A percentile compares a stretch with the other conserved stretches of the same genome.
Evolutionary conservation across 345 rosid genomes (phyloP).

Genomic region (Raphanus raphanistrum): DNA sequence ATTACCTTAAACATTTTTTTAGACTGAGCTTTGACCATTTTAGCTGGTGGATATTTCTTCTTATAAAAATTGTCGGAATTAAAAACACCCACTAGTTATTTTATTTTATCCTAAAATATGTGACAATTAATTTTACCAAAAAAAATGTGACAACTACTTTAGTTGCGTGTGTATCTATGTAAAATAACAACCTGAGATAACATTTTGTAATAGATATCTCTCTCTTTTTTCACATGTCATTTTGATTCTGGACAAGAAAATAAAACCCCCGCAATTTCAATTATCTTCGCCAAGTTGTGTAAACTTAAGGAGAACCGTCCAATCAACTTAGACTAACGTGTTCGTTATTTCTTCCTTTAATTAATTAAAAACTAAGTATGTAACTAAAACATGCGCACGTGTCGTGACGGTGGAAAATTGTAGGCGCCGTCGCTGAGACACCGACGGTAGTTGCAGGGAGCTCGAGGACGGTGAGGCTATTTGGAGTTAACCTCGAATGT

Average conservation of each 20-base stretch:
- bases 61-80: neutral
- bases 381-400: slow-evolving; percentile 34
- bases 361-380: neutral
- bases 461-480: slow-evolving; percentile 71
- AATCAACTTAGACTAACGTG: slow-evolving; percentile 39
- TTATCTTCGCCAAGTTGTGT: slow-evolving; percentile 26
- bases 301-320: slow-evolving; percentile 32
- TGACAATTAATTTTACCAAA: too few species aligned
- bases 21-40: neutral
- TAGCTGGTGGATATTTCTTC: neutral
- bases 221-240: neutral
- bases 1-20: neutral
- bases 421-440: slow-evolving; percentile 35
- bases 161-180: slow-evolving; percentile 24
- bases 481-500: slow-evolving; percentile 87
- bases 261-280: slow-evolving; percentile 18
- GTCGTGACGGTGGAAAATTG: slow-evolving; percentile 32
- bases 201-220: neutral
- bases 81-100: neutral
- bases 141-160: neutral
- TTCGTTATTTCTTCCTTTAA: slow-evolving; percentile 19
- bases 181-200: slow-evolving; percentile 20
- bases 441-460: slow-evolving; percentile 45
- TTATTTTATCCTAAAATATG: neutral
- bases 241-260: slow-evolving; percentile 8